Conservation (phyloP, 345 rosid genomes). For the Aquilaria sinensis region DNA sequence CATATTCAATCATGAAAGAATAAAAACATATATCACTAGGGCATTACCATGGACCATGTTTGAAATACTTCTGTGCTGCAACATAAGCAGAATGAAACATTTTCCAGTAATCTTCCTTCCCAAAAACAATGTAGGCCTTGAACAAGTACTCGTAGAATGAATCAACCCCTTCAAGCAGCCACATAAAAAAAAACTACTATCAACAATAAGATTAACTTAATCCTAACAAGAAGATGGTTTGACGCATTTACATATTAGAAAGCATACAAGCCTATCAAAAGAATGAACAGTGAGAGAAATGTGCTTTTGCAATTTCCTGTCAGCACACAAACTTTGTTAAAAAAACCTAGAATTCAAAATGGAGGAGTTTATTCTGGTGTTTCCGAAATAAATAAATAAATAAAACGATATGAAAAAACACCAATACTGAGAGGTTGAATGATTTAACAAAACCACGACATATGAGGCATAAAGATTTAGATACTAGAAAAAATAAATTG, state of each 20-base stretch:
- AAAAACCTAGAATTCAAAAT: not conserved
- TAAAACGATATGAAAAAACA: not conserved
- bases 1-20: too few species aligned
- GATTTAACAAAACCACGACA: too few species aligned
- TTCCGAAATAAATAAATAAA: not conserved
- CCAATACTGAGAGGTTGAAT: not conserved
- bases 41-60: conserved; percentile 89
- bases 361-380: not conserved
- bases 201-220: conserved; percentile 24
- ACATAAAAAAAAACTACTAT: conserved; percentile 9
- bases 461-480: not conserved
- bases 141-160: conserved; percentile 91
- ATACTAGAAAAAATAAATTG: not conserved
- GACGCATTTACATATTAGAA: conserved; percentile 5
- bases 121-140: conserved; percentile 91
- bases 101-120: conserved; percentile 94
- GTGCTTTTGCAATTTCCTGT: too few species aligned
- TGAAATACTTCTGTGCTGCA: conserved; percentile 87
- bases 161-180: conserved; percentile 71
- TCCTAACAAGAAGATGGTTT: conserved; percentile 4
- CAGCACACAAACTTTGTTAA: too few species aligned
- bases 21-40: conserved; percentile 4
- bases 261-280: conserved; percentile 5
- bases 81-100: conserved; percentile 94
- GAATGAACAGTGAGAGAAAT: not conserved